Evolutionary conservation across 768 basidiomycete genomes (phyloP).

Genomic region (Mycena amicta): DNA sequence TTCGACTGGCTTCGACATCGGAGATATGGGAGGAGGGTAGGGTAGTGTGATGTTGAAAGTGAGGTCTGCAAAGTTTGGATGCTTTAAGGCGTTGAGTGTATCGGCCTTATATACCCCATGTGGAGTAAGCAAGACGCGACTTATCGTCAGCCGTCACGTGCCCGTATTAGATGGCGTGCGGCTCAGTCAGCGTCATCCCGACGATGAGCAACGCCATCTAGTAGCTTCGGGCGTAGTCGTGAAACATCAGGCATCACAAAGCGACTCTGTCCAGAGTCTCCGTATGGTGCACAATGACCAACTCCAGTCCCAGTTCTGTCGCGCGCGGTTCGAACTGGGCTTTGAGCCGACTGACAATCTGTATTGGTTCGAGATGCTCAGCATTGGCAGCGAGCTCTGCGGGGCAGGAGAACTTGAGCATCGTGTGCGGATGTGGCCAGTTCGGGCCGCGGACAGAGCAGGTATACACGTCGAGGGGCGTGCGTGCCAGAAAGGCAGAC

Average conservation of each 20-base stretch:
- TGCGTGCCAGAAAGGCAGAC: constrained; percentile 44
- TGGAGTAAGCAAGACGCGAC: not conserved
- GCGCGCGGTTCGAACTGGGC: constrained; percentile 39
- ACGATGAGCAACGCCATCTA: too few species aligned
- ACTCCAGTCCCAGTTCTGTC: constrained; percentile 16
- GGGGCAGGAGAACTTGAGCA: constrained; percentile 66
- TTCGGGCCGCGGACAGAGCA: constrained; percentile 30
- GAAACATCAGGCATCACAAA: constrained; percentile 32
- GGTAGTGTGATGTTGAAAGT: not conserved
- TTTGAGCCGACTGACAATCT: constrained; percentile 34
- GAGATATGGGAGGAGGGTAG: not conserved
- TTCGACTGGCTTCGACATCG: constrained; percentile 23
- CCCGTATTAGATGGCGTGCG: not conserved
- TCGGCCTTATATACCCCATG: not conserved
- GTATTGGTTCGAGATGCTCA: constrained; percentile 22
- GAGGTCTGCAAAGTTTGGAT: too few species aligned
- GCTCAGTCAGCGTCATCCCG: too few species aligned
- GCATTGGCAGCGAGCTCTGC: constrained; percentile 29
- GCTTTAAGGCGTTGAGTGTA: too few species aligned
- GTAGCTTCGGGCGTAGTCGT: not conserved
- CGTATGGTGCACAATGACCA: constrained; percentile 35
- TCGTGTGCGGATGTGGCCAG: constrained; percentile 30
- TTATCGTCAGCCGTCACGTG: not conserved
- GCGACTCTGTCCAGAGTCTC: constrained; percentile 51
- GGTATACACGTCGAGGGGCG: constrained; percentile 55